Conservation (phyloP, 768 basidiomycete genomes). For the Kwoniella heveanensis region DNA sequence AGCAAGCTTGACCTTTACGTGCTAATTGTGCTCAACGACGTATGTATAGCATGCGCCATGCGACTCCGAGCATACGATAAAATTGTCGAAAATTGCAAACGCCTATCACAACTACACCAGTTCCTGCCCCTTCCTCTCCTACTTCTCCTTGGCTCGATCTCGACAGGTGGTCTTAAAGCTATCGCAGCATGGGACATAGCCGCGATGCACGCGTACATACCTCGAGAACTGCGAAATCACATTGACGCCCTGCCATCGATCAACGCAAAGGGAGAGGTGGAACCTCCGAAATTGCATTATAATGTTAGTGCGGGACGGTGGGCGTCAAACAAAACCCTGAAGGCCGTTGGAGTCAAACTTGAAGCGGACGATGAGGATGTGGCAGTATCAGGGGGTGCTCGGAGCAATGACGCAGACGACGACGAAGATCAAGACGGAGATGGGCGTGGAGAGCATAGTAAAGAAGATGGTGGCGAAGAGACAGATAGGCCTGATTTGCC, state of each 20-base stretch:
- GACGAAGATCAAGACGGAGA: constrained; percentile 44
- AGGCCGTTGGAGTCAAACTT: constrained; percentile 1
- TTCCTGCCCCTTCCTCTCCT: constrained; percentile 85
- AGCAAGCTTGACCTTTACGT: neutral
- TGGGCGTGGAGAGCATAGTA: constrained; percentile 7
- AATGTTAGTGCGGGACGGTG: constrained; percentile 25
- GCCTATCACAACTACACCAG: constrained; percentile 72
- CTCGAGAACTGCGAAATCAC: constrained; percentile 73
- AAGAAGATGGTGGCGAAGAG: constrained; percentile 56
- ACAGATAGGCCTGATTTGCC: constrained; percentile 33
- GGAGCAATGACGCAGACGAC: constrained; percentile 6
- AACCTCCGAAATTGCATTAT: constrained; percentile 55
- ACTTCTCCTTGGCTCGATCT: constrained; percentile 71
- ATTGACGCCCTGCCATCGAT: constrained; percentile 61
- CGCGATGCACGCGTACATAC: constrained; percentile 78
- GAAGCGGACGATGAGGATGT: neutral
- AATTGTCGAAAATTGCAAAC: constrained; percentile 74
- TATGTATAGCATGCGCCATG: constrained; percentile 72
- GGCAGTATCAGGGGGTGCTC: neutral
- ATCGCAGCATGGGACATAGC: constrained; percentile 76
- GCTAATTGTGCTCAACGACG: neutral
- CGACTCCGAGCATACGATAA: constrained; percentile 62
- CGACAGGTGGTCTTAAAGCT: constrained; percentile 66
- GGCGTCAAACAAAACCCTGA: constrained; percentile 12
- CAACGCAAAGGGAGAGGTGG: neutral